phyloP scores from a whole-genome alignment of 2,329 filamentous ascomycete genomes.

The Aureobasidium sp. region DNA sequence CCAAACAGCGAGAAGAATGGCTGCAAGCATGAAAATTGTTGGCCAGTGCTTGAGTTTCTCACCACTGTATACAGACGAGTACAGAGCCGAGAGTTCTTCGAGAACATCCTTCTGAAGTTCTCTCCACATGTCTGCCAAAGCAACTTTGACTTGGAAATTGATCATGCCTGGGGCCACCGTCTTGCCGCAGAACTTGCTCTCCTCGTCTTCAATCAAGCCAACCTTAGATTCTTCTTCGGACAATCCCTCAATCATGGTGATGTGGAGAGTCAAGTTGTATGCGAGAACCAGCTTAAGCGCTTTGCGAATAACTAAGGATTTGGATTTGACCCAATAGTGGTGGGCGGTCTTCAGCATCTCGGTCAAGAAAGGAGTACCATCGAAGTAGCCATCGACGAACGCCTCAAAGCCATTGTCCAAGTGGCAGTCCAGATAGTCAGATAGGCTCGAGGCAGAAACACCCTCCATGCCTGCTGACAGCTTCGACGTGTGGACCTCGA shows the following conservation, averaged over 20 bases:
- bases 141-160: constrained; percentile 98
- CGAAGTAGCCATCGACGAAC: constrained; percentile 93
- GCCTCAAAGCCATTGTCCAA: constrained; percentile 87
- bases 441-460: constrained; percentile 70
- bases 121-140: constrained; percentile 96
- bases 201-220: constrained; percentile 78
- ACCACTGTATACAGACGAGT: constrained; percentile 96
- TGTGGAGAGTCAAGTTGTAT: constrained; percentile 90
- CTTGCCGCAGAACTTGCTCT: constrained; percentile 83
- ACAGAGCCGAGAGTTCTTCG: constrained; percentile 83
- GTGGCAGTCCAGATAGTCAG: constrained; percentile 91
- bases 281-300: constrained; percentile 90
- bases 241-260: constrained; percentile 88
- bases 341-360: constrained; percentile 95
- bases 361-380: constrained; percentile 88
- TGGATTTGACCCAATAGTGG: constrained; percentile 83
- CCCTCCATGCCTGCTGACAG: constrained; percentile 86
- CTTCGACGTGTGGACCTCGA: constrained; percentile 80
- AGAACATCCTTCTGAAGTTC: constrained; percentile 94
- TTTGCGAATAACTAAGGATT: constrained; percentile 85
- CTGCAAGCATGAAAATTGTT: constrained; percentile 94
- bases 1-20: constrained; percentile 89
- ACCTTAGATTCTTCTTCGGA: constrained; percentile 70
- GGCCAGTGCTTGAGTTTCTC: constrained; percentile 99
- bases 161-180: constrained; percentile 95